Evolutionary conservation across 345 rosid species (phyloP).

Genomic region (Cardamine chenopodiifolia): DNA sequence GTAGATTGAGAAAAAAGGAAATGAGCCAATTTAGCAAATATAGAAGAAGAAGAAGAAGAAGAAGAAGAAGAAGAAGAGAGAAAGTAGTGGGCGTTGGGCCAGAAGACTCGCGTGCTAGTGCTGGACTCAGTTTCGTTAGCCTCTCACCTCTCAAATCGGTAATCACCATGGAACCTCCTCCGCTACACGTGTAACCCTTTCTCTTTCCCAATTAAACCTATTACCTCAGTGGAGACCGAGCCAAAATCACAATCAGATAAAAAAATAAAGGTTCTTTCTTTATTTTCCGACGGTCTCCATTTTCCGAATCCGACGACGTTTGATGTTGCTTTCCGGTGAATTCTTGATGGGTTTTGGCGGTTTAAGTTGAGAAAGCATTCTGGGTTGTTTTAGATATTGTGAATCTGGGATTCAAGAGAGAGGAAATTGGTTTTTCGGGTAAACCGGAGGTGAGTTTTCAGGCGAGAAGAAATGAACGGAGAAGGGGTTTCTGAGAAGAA

Average conservation of each 20-base stretch:
- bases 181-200: conserved; percentile 36
- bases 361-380: conserved; percentile 13
- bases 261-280: conserved; percentile 18
- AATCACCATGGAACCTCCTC: conserved; percentile 26
- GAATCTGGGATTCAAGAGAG: conserved; percentile 9
- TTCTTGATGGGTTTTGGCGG: conserved; percentile 23
- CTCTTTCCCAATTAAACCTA: neutral
- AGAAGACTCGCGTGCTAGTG: conserved; percentile 39
- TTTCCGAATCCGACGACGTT: conserved; percentile 9
- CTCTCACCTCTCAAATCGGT: conserved; percentile 24
- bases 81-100: conserved; percentile 21
- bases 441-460: conserved; percentile 8
- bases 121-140: conserved; percentile 31
- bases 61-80: conserved; percentile 22
- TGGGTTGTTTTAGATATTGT: neutral
- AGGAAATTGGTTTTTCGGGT: neutral
- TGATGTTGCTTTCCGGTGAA: conserved; percentile 5
- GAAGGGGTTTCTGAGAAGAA: conserved; percentile 61
- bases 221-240: conserved; percentile 25
- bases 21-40: neutral
- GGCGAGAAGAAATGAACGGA: conserved; percentile 27
- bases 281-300: neutral
- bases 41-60: conserved; percentile 17
- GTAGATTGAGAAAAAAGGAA: neutral
- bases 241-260: conserved; percentile 6